Conservation (phyloP, 2,329 filamentous ascomycete genomes). For the Rasamsonia emersonii region DNA sequence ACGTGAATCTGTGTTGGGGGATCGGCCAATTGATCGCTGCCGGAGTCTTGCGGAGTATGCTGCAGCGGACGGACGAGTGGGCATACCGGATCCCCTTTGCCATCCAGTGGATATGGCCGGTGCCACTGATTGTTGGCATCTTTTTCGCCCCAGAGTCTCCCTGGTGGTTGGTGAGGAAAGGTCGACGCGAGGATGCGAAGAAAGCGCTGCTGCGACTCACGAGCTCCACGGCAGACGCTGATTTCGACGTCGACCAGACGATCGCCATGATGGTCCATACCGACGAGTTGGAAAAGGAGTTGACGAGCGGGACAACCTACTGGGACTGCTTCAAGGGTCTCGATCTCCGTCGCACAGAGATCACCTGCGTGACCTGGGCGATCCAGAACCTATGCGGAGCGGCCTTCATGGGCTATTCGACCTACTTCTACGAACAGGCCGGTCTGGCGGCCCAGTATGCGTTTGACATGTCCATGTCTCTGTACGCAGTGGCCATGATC, state of each 20-base stretch:
- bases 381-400: slow-evolving; percentile 57
- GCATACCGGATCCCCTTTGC: slow-evolving; percentile 45
- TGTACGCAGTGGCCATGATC: slow-evolving; percentile 61
- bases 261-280: slow-evolving; percentile 90
- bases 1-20: slow-evolving; percentile 39
- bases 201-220: slow-evolving; percentile 37
- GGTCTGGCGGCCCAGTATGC: slow-evolving; percentile 46
- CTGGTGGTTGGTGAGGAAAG: slow-evolving; percentile 43
- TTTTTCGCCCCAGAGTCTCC: slow-evolving; percentile 42
- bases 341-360: slow-evolving; percentile 69
- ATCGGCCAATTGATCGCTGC: slow-evolving; percentile 45
- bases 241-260: slow-evolving; percentile 74
- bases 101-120: slow-evolving; percentile 46
- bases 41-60: slow-evolving; percentile 43
- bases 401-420: slow-evolving; percentile 56
- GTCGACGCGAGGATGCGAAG: slow-evolving; percentile 37
- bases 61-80: slow-evolving; percentile 40
- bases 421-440: slow-evolving; percentile 50
- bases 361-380: slow-evolving; percentile 56
- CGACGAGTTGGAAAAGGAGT: slow-evolving; percentile 68
- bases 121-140: slow-evolving; percentile 40
- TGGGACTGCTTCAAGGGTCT: slow-evolving; percentile 74
- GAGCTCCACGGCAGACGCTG: slow-evolving; percentile 44
- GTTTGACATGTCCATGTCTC: slow-evolving; percentile 44
- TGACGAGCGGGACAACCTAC: slow-evolving; percentile 66